Evolutionary conservation across 2,329 filamentous ascomycete genomes (phyloP), one percentile per base, ranked within the genome.

Genomic region (Chaetomium sp.): DNA sequence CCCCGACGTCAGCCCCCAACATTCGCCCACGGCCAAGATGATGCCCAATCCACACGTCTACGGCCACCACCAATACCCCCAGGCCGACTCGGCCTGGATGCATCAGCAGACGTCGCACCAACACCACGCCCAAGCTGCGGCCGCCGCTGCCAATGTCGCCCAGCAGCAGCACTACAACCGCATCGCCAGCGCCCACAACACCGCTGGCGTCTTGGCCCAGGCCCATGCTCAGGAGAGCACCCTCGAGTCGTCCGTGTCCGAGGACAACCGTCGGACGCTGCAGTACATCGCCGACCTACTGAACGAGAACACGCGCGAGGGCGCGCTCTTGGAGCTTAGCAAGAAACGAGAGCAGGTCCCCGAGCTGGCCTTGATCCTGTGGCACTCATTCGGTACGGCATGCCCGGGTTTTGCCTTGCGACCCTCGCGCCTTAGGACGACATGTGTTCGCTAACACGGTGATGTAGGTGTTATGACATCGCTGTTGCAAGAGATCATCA

Each of bases 281-380:
- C 88, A 88, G 68, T 97, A 92, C 83, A 95, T 97, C 69, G 92
- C 93, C 62, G 93, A 97, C 76, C 84, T 97, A 64, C 85, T 98
- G 75, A 94, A 93, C 76, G 91, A 93, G 69, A 88, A 85, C 72
- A 93, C 93, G 31, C 87, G 95, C 68, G 95, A 98, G 81, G 89
- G 92, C 4, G 95, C 95, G 57, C 83, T 99, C 62, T 84, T 99
- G 74, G 95, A 99, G 78, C 84, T 99, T 59, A 98, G 94, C 81
- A 99, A 99, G 83, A 99, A 99, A 85, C 85, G 95, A 64, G 95
- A 99, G 79, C 95, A 98, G 78, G 95, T 99, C 19, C 94, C 95
- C 0, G 95, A 99, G 80, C 83, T 99, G 65, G 95, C 95, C 55
- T 82, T 99, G 72, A 97, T 99, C 67, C 83, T 99, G 67, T 99